A percentile compares a stretch with the other conserved stretches of the same genome.
Conservation (phyloP, 2,329 filamentous ascomycete species). For the Neonectria faginata region DNA sequence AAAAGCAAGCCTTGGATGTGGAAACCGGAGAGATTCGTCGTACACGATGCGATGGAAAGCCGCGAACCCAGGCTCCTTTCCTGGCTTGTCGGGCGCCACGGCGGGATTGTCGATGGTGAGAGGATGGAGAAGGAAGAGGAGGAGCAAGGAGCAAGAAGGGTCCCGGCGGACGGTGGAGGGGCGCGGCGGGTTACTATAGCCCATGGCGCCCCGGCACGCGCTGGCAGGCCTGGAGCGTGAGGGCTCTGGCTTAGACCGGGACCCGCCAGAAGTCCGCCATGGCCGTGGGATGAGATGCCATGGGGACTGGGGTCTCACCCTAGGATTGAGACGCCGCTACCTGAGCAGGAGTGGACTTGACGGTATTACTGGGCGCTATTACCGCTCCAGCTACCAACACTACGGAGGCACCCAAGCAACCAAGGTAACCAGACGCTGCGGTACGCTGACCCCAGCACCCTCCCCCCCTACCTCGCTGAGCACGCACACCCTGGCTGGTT, state of each 20-base stretch:
- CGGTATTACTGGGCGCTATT: slow-evolving; percentile 17
- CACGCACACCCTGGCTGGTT: slow-evolving; percentile 41
- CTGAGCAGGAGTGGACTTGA: slow-evolving; percentile 17
- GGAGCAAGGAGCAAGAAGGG: slow-evolving; percentile 31
- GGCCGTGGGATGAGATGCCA: slow-evolving; percentile 9
- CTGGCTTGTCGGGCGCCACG: slow-evolving; percentile 36
- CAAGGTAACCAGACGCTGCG: slow-evolving; percentile 10
- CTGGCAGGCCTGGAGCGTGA: slow-evolving; percentile 21
- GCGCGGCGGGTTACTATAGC: slow-evolving; percentile 43
- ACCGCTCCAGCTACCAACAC: slow-evolving; percentile 9
- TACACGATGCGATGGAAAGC: slow-evolving; percentile 28
- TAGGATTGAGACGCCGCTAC: slow-evolving; percentile 31
- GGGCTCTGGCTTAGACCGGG: slow-evolving; percentile 18
- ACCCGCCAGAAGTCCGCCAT: slow-evolving; percentile 22
- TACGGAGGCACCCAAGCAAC: slow-evolving; percentile 14
- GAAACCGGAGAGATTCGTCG: slow-evolving; percentile 26
- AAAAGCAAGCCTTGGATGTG: slow-evolving; percentile 25
- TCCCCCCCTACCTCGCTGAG: slow-evolving; percentile 28
- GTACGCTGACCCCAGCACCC: slow-evolving; percentile 33
- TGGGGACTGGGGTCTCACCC: slow-evolving; percentile 25
- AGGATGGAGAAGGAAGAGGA: slow-evolving; percentile 35
- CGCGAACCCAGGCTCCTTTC: slow-evolving; percentile 37
- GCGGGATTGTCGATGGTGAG: slow-evolving; percentile 36
- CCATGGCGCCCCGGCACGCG: slow-evolving; percentile 29
- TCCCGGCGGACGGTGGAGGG: slow-evolving; percentile 41